Evolutionary conservation across 2,329 filamentous ascomycete species (phyloP), one percentile per base, ranked within the genome.

Genomic region (Colletotrichum somersetense): DNA sequence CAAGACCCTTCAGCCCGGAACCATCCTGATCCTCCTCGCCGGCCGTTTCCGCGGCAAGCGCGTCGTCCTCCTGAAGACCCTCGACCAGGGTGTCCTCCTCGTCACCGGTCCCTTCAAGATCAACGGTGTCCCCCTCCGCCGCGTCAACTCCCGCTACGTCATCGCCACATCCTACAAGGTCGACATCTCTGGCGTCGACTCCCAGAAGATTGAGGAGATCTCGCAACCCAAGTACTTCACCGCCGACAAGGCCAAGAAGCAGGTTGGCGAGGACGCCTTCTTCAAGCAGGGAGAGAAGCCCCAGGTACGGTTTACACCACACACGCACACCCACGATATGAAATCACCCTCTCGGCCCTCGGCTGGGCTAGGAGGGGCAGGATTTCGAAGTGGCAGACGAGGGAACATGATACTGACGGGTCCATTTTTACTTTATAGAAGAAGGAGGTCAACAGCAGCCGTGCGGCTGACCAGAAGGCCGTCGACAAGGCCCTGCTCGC

Each of bases 11-110:
- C 90, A 94, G 87, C 96, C 96, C 83, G 96, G 96, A 83, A 93
- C 95, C 85, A 91, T 99, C 84, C 93, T 99, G 84, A 99, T 99
- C 88, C 94, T 99, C 85, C 95, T 99, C 84, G 96, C 96, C 85
- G 96, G 96, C 83, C 96, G 96, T 83, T 99, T 98, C 94, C 96
- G 96, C 82, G 96, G 96, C 91, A 99, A 99, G 95, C 96, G 96
- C 85, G 96, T 99, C 82, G 90, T 99, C 83, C 95, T 98, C 88
- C 93, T 99, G 85, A 98, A 98, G 92, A 91, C 92, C 87, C 95
- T 99, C 83, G 90, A 94, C 83, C 94, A 98, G 89, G 96, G 96
- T 88, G 94, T 98, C 78, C 95, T 99, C 85, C 94, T 99, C 85
- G 95, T 99, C 82, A 99, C 96, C 84, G 96, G 96, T 81, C 96